These are phyloP conservation scores for Paspalum vaginatum DNA, from an alignment of 176 grass and related monocot species.

Conservation along the genomic window DNA sequence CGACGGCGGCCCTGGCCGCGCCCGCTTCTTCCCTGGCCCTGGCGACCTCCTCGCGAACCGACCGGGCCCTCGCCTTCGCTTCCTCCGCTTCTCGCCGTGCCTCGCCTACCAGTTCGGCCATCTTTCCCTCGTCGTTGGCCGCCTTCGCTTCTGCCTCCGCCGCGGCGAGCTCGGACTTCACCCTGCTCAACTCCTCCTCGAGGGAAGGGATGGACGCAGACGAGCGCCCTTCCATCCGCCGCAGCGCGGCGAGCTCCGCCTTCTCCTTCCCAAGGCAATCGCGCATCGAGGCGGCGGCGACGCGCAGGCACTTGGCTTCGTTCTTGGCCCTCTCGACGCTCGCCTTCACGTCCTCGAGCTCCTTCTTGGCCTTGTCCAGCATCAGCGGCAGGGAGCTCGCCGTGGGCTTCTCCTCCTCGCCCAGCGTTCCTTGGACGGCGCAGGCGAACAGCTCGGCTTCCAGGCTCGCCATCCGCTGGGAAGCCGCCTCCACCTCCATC, in stretches of 20 bases:
- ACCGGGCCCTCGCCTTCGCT: conserved; percentile 47
- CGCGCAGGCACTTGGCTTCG: conserved; percentile 51
- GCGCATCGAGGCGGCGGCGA: conserved; percentile 59
- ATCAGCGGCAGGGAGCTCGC: neutral
- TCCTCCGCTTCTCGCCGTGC: conserved; percentile 51
- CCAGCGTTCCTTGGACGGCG: conserved; percentile 34
- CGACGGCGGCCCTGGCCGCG: conserved; percentile 40
- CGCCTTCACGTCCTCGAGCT: conserved; percentile 57
- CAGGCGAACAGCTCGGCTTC: conserved; percentile 55
- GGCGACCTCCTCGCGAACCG: conserved; percentile 49
- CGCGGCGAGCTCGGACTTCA: conserved; percentile 38
- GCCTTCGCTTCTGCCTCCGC: conserved; percentile 42
- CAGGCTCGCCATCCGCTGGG: conserved; percentile 46
- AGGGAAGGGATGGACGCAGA: conserved; percentile 50
- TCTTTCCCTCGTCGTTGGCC: neutral
- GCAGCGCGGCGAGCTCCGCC: conserved; percentile 43
- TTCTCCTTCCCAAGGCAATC: conserved; percentile 53
- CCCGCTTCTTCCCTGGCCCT: conserved; percentile 52
- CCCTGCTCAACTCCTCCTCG: conserved; percentile 52
- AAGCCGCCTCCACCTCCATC: conserved; percentile 48
- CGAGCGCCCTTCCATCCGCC: conserved; percentile 32
- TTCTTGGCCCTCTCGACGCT: conserved; percentile 53
- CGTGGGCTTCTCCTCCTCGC: conserved; percentile 31
- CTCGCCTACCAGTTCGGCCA: conserved; percentile 29
- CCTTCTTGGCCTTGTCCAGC: conserved; percentile 40